Evolutionary conservation across 2,329 filamentous ascomycete species (phyloP), one percentile per base, ranked within the genome.

Genomic region (Cytospora paraplurivora): DNA sequence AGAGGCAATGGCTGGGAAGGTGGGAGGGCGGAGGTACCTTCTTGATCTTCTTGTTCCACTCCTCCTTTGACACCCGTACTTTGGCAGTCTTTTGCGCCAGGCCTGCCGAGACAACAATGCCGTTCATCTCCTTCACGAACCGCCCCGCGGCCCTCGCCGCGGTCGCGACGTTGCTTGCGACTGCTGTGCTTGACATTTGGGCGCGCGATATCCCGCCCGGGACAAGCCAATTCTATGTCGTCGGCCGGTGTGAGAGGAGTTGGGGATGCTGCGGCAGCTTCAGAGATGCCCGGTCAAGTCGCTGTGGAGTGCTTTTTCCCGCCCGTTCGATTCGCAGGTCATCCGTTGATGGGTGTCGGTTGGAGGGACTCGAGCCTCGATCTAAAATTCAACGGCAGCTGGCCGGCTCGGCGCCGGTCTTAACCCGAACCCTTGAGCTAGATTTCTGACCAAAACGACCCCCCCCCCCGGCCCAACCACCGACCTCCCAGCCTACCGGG

Each of bases 41-140:
- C 73, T 87, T 82, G 61, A 94, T 84, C 67, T 83, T 81, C 64
- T 82, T 83, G 73, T 93, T 90, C 88, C 89, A 94, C 73, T 85
- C 83, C 72, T 88, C 85, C 15, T 82, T 84, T 58, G 89, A 88
- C 15, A 93, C 82, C 68, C 87, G 85, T 67, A 93, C 91, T 76
- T 91, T 93, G 63, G 93, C 89, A 3, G 90, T 93, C 76, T 88
- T 91, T 64, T 86, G 78, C 88, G 93, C 93, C 64, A 88, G 82
- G 21, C 91, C 91, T 7, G 90, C 87, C 50, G 90, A 92, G 56
- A 93, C 85, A 32, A 94, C 91, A 49, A 94, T 85, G 67, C 89
- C 90, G 66, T 55, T 66, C 27, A 53, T 37, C 51, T 61, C 59
- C 51, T 53, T 55, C n/a, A 27, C 44, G 6, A 55, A n/a, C 1